Base-by-base conservation (phyloP, 2,329 filamentous ascomycete genomes). In the Cladosporium phlei region DNA sequence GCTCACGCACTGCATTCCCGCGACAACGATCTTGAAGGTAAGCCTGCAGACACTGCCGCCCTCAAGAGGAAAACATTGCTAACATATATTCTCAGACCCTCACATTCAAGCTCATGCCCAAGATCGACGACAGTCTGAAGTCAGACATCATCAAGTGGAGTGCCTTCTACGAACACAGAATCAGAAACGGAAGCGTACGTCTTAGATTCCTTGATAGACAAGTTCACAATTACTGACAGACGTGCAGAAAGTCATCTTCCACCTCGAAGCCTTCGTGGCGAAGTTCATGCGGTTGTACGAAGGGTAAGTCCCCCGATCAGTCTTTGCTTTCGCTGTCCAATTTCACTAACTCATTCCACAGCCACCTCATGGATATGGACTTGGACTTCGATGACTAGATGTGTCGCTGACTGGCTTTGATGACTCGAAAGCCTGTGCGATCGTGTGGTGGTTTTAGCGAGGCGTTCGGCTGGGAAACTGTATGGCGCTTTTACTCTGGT, bases 201-300 rank as follows among this genome's bases (percentile, higher is more conserved):
- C 5, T 25, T 6, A 9, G 12, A 3, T 9, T 5, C 11, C 1
- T 16, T 16, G 24, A 11, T 21, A 3, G 16, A 9, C 22, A 12
- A 19, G 17, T 12, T 19, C 20, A 24, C 6, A 9, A 33, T 3
- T 21, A 39, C 16, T 39, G 24, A 39, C 8, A 1, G 3, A 4
- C 2, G 19, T 54, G 48, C 49, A 74, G 67, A 98, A 98, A 76
- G 86, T 95, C 49, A 97, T 98, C 53, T 98, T 98, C 69, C 94
- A 98, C 63, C 73, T 98, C 3, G 94, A 98, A 69, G 93, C 93
- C 3, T 98, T 98, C 68, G 93, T 98, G 49, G 91, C 91, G 48
- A 97, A 96, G 72, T 95, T 97, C 66, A 97, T 98, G 91, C 81
- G 91, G 58, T 81, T 97, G 56, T 79, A 91, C 53, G 93, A 98